A percentile compares a stretch with the other conserved stretches of the same genome.
Conservation (phyloP, 768 basidiomycete genomes). For the Mycena albidolilacea region DNA sequence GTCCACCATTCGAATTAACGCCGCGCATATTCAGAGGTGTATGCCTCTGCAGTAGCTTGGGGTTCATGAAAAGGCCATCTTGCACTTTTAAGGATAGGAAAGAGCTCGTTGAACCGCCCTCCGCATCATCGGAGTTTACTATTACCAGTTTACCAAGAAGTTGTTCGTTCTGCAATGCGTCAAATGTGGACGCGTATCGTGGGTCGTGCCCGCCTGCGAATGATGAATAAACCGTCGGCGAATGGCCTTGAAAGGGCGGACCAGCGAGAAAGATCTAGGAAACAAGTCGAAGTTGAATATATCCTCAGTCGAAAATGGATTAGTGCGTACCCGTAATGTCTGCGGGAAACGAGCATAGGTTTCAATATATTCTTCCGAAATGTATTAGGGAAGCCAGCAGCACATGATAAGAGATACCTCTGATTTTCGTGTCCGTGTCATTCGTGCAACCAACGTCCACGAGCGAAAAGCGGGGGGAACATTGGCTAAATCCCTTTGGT, state of each 20-base stretch:
- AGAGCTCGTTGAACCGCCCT: conserved; percentile 61
- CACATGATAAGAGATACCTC: conserved; percentile 61
- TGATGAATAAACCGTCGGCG: neutral
- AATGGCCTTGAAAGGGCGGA: conserved; percentile 46
- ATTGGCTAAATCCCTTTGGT: conserved; percentile 77
- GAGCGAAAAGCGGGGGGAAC: conserved; percentile 78
- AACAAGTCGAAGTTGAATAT: too few species aligned
- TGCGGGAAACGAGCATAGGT: conserved; percentile 82
- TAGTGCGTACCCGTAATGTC: conserved; percentile 62
- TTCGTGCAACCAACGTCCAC: conserved; percentile 79
- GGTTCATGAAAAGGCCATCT: conserved; percentile 58
- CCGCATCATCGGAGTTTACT: conserved; percentile 62
- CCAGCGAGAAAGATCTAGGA: conserved; percentile 74
- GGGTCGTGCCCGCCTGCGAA: conserved; percentile 68
- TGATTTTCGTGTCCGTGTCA: conserved; percentile 79
- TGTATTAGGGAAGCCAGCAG: conserved; percentile 2
- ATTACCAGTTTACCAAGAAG: conserved; percentile 77
- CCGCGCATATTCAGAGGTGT: conserved; percentile 54
- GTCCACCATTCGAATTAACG: conserved; percentile 69
- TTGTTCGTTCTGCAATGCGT: conserved; percentile 70
- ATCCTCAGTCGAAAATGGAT: too few species aligned
- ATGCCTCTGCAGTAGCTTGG: conserved; percentile 55
- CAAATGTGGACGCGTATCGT: conserved; percentile 71
- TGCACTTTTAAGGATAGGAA: conserved; percentile 70
- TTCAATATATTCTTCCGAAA: conserved; percentile 69